These are phyloP conservation scores for Acanthochlamys bracteata DNA, from an alignment of 106 monocot species.

Conservation along the genomic window DNA sequence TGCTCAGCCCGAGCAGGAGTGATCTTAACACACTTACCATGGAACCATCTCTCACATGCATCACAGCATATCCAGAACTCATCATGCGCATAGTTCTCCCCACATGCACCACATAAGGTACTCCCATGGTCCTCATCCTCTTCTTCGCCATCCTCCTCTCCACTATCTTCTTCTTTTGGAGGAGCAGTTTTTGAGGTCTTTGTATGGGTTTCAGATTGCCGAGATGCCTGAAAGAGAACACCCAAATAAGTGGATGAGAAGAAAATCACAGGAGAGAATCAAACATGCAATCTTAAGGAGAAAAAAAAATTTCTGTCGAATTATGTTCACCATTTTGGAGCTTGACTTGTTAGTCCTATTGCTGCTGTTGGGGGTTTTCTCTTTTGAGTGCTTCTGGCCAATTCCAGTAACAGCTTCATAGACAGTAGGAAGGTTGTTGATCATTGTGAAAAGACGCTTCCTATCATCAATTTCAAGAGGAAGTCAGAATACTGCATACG, in stretches of 20 bases:
- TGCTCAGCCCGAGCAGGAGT: constrained; percentile 65
- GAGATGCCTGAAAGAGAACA: constrained; percentile 11
- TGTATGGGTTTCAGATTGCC: constrained; percentile 17
- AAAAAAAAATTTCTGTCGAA: not conserved
- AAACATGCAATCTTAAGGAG: not conserved
- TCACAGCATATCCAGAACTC: constrained; percentile 79
- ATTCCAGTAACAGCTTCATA: constrained; percentile 70
- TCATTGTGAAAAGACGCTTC: constrained; percentile 67
- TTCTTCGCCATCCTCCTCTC: constrained; percentile 43
- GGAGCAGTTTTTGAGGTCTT: constrained; percentile 23
- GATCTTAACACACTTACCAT: constrained; percentile 61
- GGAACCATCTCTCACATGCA: constrained; percentile 56
- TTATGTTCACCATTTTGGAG: constrained; percentile 36
- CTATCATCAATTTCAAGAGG: constrained; percentile 17
- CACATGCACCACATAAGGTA: constrained; percentile 58
- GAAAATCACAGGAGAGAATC: not conserved
- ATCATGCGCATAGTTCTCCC: constrained; percentile 38
- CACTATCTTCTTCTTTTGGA: constrained; percentile 26
- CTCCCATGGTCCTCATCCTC: constrained; percentile 50
- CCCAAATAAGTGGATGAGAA: not conserved
- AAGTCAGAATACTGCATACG: not conserved
- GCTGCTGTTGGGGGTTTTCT: constrained; percentile 57
- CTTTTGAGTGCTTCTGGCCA: constrained; percentile 49
- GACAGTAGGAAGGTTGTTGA: constrained; percentile 69
- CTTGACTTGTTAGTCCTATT: constrained; percentile 47